Evolutionary conservation across 129 eudicot genomes (phyloP), one percentile per base, ranked within the genome.

Genomic region (Centaurea solstitialis): DNA sequence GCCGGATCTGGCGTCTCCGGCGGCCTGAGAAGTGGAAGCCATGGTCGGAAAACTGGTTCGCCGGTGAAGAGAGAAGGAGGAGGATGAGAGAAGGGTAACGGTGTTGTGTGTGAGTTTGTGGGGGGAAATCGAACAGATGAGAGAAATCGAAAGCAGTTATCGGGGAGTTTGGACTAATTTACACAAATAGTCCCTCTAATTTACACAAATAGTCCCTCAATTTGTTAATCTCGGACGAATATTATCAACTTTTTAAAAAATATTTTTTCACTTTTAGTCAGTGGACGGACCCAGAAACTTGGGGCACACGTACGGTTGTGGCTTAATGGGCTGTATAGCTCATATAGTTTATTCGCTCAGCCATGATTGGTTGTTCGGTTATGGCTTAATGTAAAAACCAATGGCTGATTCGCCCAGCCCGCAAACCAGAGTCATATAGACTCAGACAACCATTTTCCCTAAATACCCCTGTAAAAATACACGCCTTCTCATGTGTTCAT

Each of bases 1-100:
- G 47, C 85, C 81, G 85, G 87, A 80, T 70, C 79, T 70, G 39
- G 62, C 45, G 70, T 81, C 43, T 81, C 50, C 85, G 68, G 80
- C 70, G 11, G 72, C 45, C 76, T 69, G 76, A 75, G 64, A 41
- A 75, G 74, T 73, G 78, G 78, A 76, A 65, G 65, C 50, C 86
- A 83, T 83, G 20, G 68, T 21, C 4, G 68, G 33, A 71, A 30
- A 76, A 7, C n/a, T 22, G 61, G 41, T 37, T 74, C 21, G 30
- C 26, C n/a, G 68, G 73, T 9, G 75, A 35, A 40, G 30, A 26
- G n/a, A 26, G 30, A 26, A 2, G 2, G 8, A 68, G 74, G 21
- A 68, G 24, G 69, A 53, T 11, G 12, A 70, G 35, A 26, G 17
- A 50, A 50, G 17, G 28, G 75, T 40, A 70, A 80, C 38, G 64